Evolutionary conservation across 1,139 yeast genomes (phyloP).

Genomic region (Hyphopichia pseudoburtonii): DNA sequence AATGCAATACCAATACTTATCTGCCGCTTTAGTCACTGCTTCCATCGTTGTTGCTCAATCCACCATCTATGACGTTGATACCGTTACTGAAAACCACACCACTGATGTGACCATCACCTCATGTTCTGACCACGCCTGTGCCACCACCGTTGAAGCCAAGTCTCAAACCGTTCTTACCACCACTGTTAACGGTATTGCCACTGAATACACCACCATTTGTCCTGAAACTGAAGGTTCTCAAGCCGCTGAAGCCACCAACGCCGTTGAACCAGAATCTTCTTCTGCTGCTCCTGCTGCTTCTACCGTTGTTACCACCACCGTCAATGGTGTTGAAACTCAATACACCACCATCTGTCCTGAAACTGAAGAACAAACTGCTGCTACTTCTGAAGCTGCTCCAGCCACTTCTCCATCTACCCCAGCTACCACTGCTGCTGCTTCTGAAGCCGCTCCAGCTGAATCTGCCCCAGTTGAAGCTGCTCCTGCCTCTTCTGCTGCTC

Average conservation of each 20-base stretch:
- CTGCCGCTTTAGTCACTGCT: constrained; percentile 29
- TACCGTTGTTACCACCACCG: constrained; percentile 41
- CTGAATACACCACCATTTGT: constrained; percentile 51
- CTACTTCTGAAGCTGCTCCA: constrained; percentile 12
- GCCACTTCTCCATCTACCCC: constrained; percentile 10
- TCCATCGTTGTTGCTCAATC: constrained; percentile 16
- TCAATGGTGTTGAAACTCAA: constrained; percentile 40
- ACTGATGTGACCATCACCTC: constrained; percentile 44
- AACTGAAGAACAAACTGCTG: constrained; percentile 13
- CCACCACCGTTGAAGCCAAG: constrained; percentile 19
- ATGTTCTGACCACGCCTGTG: constrained; percentile 38
- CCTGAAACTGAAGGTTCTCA: constrained; percentile 12
- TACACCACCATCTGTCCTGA: constrained; percentile 53
- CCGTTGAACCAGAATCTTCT: constrained; percentile 2
- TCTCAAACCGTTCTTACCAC: constrained; percentile 35
- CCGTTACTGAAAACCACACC: constrained; percentile 36
- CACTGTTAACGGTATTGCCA: constrained; percentile 42
- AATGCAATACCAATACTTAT: constrained; percentile 34
- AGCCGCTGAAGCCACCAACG: constrained; percentile 5
- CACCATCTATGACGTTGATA: constrained; percentile 16
- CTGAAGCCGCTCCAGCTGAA: constrained; percentile 23
- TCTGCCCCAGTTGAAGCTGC: constrained; percentile 16
- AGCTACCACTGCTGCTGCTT: constrained; percentile 20
- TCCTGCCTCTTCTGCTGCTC: constrained; percentile 16
- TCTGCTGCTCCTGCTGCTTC: neutral